A percentile compares a stretch with the other conserved stretches of the same genome.
phyloP scores from a whole-genome alignment of 2,329 filamentous ascomycete species.

The Fusarium pilosicola region DNA sequence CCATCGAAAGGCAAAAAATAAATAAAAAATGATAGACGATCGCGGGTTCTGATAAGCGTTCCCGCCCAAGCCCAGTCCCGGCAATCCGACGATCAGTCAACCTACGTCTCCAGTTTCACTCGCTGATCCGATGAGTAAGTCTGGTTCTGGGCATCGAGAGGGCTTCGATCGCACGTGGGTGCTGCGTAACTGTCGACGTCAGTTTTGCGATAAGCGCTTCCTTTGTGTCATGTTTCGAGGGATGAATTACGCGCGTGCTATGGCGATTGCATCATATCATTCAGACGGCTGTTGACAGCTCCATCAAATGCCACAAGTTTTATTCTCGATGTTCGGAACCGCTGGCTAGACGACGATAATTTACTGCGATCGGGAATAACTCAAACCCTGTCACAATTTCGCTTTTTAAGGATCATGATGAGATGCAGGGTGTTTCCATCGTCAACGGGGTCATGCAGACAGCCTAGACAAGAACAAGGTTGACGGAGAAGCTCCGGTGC shows the following conservation, averaged over 20 bases:
- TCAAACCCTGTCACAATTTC: not conserved
- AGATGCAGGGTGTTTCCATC: slow-evolving; percentile 3
- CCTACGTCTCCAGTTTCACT: not conserved
- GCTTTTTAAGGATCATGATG: slow-evolving; percentile 2
- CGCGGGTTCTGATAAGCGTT: slow-evolving; percentile 28
- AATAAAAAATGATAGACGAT: slow-evolving; percentile 8
- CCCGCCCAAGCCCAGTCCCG: not conserved
- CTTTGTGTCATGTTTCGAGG: not conserved
- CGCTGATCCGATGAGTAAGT: slow-evolving; percentile 21
- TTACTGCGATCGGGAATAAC: slow-evolving; percentile 11
- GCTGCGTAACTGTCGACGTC: slow-evolving; percentile 34
- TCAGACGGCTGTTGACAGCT: not conserved
- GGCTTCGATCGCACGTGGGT: slow-evolving; percentile 26
- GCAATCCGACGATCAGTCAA: slow-evolving; percentile 17
- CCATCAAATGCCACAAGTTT: not conserved
- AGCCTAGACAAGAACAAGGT: not conserved
- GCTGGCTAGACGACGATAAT: slow-evolving; percentile 10
- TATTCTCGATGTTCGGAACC: not conserved
- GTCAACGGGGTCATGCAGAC: not conserved
- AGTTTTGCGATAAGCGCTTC: slow-evolving; percentile 1
- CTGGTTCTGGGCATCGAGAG: slow-evolving; percentile 16
- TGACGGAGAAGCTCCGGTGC: slow-evolving; percentile 15
- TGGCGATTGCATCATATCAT: slow-evolving; percentile 34
- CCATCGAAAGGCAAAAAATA: slow-evolving; percentile 1
- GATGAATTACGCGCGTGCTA: slow-evolving; percentile 1